Base-by-base conservation (phyloP, 2,329 filamentous ascomycete species). In the Metarhizium rileyi region DNA sequence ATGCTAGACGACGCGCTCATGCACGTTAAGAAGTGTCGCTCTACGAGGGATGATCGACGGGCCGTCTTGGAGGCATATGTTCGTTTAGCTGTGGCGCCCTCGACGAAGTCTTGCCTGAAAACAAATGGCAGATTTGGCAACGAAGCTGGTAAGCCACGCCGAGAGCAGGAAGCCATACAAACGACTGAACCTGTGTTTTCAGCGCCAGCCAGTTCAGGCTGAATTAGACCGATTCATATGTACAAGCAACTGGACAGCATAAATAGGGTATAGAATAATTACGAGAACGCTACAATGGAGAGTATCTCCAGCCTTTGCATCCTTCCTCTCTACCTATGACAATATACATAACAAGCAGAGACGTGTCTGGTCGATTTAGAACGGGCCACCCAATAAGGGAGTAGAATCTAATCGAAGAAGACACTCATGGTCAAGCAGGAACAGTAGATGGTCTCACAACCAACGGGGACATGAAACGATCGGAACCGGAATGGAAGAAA, bases 11-110 rank as follows among this genome's bases (percentile, higher is more conserved):
- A 51, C 23, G 58, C 60, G 9, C 50, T 63, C n/a, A 22, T 53
- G n/a, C 59, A 62, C 33, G 57, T 57, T 26, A 57, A 54, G 18
- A 52, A 50, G 46, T 61, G 59, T 40, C 56, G 58, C 16, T 45
- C 52, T 36, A 50, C 52, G 6, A 36, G 12, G n/a, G 47, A 50
- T 4, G 50, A 59, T 22, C 52, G 59, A 28, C 43, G 36, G 8
- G 53, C 49, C 14, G 54, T 59, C 41, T 46, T 48, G 14, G 59
- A 60, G 26, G 56, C 57, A 26, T 53, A 57, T n/a, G 48, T 57
- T 38, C 49, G 53, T 28, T 30, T 57, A 16, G 47, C 55, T 7
- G 30, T 7, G 35, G 23, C 16, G 10, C 46, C 48, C 7, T 16
- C 38, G 18, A n/a, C 18, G 23, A 41, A 41, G 22, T n/a, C n/a